A percentile compares a stretch with the other conserved stretches of the same genome.
These are phyloP conservation scores for Mortierella hygrophila DNA, from an alignment of 192 early-diverging fungal genomes.

Conservation along the genomic window DNA sequence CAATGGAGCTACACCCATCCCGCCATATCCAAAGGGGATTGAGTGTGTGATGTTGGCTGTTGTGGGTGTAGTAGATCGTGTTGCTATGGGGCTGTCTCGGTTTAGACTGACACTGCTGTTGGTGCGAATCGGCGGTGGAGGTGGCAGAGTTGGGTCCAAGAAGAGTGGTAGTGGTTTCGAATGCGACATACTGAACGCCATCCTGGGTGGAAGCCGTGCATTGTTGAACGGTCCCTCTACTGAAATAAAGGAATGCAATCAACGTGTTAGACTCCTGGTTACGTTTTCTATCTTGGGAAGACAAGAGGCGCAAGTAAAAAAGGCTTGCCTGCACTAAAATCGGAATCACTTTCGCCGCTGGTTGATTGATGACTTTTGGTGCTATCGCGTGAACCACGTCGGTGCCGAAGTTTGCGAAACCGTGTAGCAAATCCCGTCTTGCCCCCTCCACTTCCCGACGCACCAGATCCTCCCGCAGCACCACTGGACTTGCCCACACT, in stretches of 20 bases:
- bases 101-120: neutral
- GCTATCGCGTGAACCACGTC: slow-evolving; percentile 5
- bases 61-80: neutral
- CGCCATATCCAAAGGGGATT: slow-evolving; percentile 16
- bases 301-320: neutral
- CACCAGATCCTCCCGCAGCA: neutral
- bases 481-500: slow-evolving; percentile 22
- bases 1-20: slow-evolving; percentile 21
- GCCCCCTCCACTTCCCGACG: slow-evolving; percentile 3
- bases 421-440: slow-evolving; percentile 19
- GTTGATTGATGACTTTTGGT: neutral
- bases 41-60: slow-evolving; percentile 1
- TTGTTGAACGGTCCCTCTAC: neutral
- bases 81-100: neutral
- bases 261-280: neutral
- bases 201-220: neutral
- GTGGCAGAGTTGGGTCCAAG: slow-evolving; percentile 16
- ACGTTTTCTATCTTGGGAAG: neutral
- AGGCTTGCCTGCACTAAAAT: neutral
- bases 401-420: slow-evolving; percentile 15
- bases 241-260: neutral
- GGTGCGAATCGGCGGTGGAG: slow-evolving; percentile 7
- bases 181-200: neutral
- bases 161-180: neutral
- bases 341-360: slow-evolving; percentile 35